Percentiles rank a stretch among this genome's conserved stretches.
Evolutionary conservation across 768 basidiomycete genomes (phyloP).

Genomic region (Fibroporia radiculosa): DNA sequence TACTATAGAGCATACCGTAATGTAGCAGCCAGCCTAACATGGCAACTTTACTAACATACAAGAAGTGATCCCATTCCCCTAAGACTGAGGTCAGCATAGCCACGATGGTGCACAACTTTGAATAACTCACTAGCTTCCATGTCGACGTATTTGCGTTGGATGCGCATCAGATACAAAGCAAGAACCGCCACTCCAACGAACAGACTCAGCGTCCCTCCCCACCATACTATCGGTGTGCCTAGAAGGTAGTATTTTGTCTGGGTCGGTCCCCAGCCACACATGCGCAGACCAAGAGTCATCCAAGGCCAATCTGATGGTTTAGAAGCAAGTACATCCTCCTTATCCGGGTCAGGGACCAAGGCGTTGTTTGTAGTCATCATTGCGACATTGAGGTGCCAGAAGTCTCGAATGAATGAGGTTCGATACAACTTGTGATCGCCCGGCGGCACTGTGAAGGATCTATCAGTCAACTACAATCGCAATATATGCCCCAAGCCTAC

Average conservation of each 20-base stretch:
- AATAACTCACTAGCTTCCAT: conserved; percentile 71
- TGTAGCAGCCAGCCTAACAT: conserved; percentile 91
- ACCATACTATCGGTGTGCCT: conserved; percentile 91
- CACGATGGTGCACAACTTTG: background rate
- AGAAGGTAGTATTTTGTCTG: conserved; percentile 91
- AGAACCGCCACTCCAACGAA: conserved; percentile 42
- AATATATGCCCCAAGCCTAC: conserved; percentile 43
- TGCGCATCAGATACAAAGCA: conserved; percentile 68
- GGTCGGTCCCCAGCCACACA: conserved; percentile 92
- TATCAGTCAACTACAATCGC: background rate
- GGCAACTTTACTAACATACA: conserved; percentile 88
- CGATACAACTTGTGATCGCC: conserved; percentile 79
- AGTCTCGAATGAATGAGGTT: conserved; percentile 93
- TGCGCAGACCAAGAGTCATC: conserved; percentile 81
- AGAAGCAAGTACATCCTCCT: conserved; percentile 95
- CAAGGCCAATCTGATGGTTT: conserved; percentile 92
- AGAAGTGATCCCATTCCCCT: conserved; percentile 93
- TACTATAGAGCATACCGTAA: conserved; percentile 42
- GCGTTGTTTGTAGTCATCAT: conserved; percentile 99
- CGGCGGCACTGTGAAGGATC: conserved; percentile 54
- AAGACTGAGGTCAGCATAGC: conserved; percentile 1
- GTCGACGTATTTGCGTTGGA: conserved; percentile 85
- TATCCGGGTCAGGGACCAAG: conserved; percentile 94
- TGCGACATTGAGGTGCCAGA: conserved; percentile 98
- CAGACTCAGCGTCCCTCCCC: conserved; percentile 69